Evolutionary conservation across 139 green algal genomes (phyloP), one percentile per base, ranked within the genome.

Genomic region (Auxenochlorella pyrenoidosa): DNA sequence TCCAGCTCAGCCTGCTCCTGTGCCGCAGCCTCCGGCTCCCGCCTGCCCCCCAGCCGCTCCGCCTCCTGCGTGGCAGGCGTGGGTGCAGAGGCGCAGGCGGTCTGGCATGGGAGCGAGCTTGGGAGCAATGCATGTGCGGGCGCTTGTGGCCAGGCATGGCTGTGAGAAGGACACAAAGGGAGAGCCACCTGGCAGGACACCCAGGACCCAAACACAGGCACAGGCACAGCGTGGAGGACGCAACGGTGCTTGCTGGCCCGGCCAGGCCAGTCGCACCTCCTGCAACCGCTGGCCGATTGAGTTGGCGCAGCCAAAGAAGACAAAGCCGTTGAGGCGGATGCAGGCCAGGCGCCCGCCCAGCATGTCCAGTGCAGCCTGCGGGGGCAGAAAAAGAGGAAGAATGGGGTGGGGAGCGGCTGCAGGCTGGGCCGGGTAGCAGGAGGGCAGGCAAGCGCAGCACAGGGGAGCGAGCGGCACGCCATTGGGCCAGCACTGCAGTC

Each of bases 251-350:
- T n/a, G n/a, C n/a, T n/a, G 47, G 47, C 47, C 6, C 12, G 47
- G 47, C 54, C 38, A 5, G 22, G 43, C 43, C 13, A 28, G 13
- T 60, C 77, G 19, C 47, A 87, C 83, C 70, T 91, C 44, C 28
- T 87, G 73, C 63, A 91, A 77, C 44, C 75, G 75, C 47, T 60
- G 30, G 4, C 84, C 84, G 34, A 91, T 87, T 47, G 34, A 65
- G 71, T 88, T 83, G 18, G 88, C 88, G 28, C 47, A 89, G 22
- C 95, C 96, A 81, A 98, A 98, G 92, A 98, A 98, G 24, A 97
- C 89, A 89, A 95, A 98, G 43, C 96, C 96, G 12, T 79, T 84
- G n/a, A 97, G 88, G 4, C 88, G 75, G 34, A 95, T 87, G 16
- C 93, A 90, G 6, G 88, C 93, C 60, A 94, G 86, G 75, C 90